These are phyloP conservation scores for Fraxinus quadrangulata DNA, from an alignment of 257 asterid genomes.

Conservation along the genomic window DNA sequence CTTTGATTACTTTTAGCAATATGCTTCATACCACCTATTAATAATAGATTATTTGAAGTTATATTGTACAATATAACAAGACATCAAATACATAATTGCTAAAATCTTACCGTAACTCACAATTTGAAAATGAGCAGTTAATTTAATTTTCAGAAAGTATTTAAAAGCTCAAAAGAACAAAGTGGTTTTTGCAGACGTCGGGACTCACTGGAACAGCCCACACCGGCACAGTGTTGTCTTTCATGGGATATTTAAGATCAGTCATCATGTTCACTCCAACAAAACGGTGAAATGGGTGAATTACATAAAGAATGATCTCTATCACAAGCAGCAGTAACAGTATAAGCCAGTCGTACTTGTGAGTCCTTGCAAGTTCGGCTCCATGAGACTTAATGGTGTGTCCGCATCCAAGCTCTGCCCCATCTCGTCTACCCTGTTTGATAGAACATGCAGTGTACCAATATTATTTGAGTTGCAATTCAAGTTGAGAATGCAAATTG, in stretches of 20 bases:
- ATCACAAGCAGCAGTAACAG: conserved; percentile 56
- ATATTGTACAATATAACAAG: no score
- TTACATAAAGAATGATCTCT: conserved; percentile 46
- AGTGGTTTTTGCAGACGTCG: no score
- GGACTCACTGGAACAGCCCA: conserved; percentile 89
- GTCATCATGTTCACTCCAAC: conserved; percentile 75
- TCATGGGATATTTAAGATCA: conserved; percentile 79
- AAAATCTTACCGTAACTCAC: not conserved
- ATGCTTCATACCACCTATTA: no score
- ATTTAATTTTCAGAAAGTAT: no score
- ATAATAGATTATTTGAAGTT: no score
- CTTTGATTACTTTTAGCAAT: no score
- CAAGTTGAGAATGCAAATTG: no score
- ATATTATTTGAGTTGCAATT: not conserved
- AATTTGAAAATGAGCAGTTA: no score
- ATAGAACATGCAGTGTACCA: not conserved
- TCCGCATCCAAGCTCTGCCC: conserved; percentile 44
- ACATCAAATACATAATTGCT: not conserved
- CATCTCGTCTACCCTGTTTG: conserved; percentile 43
- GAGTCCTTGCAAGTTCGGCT: conserved; percentile 51
- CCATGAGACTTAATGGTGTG: conserved; percentile 78
- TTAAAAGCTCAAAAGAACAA: no score
- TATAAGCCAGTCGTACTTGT: conserved; percentile 79
- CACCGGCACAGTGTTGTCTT: conserved; percentile 72
- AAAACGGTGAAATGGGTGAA: conserved; percentile 69